These are phyloP conservation scores for Austroboletus novae-zelandiae DNA, from an alignment of 1,284 basidiomycete genomes.

Conservation along the genomic window DNA sequence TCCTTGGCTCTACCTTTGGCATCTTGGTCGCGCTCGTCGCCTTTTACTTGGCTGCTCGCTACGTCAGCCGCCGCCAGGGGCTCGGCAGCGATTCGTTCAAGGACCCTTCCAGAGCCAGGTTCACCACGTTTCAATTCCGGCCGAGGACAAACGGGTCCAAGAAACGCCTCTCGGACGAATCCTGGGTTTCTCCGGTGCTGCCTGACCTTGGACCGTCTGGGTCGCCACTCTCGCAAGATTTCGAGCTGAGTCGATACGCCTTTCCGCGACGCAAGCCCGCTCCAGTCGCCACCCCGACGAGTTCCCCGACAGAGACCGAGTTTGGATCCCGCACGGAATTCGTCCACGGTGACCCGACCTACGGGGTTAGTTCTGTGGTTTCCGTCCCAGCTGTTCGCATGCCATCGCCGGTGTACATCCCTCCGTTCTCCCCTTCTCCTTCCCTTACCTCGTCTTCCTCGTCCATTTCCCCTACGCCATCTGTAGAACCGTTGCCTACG, in stretches of 20 bases:
- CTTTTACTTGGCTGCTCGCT: slow-evolving; percentile 3
- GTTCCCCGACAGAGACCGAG: slow-evolving; percentile 22
- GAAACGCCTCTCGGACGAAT: slow-evolving; percentile 27
- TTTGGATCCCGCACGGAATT: slow-evolving; percentile 16
- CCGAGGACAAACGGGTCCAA: slow-evolving; percentile 2
- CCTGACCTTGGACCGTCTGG: slow-evolving; percentile 4
- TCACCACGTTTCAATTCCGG: slow-evolving; percentile 8
- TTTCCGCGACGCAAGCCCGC: slow-evolving; percentile 18
- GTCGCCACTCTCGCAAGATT: slow-evolving; percentile 10
- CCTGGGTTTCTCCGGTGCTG: slow-evolving; percentile 26
- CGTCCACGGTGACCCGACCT: neutral
- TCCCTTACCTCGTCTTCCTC: slow-evolving; percentile 14
- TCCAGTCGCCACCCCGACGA: slow-evolving; percentile 16
- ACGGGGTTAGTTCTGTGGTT: neutral
- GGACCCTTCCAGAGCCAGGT: slow-evolving; percentile 14
- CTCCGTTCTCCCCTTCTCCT: slow-evolving; percentile 20
- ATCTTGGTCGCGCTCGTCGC: slow-evolving; percentile 13
- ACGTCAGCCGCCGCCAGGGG: slow-evolving; percentile 11
- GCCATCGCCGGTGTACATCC: slow-evolving; percentile 23
- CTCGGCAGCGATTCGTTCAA: slow-evolving; percentile 9
- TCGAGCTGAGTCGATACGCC: slow-evolving; percentile 12
- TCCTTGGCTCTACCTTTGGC: slow-evolving; percentile 15
- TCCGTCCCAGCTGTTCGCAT: slow-evolving; percentile 15
- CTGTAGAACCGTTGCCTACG: slow-evolving; percentile 13
- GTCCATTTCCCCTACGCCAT: slow-evolving; percentile 17